phyloP scores from a whole-genome alignment of 805 yeast genomes.

The Lachancea nothofagi region DNA sequence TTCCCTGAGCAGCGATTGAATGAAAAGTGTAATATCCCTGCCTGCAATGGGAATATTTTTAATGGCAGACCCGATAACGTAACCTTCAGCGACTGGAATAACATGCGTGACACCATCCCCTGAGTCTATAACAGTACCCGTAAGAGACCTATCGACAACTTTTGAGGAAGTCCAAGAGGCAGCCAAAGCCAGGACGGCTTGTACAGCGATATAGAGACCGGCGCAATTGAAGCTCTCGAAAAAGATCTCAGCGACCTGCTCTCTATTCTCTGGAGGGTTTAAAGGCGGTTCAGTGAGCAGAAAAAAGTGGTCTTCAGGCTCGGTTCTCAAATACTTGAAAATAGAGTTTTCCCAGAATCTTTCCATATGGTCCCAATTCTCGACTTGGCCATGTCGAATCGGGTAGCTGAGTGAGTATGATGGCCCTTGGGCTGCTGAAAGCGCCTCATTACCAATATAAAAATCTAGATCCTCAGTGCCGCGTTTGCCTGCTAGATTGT shows the following conservation, averaged over 20 bases:
- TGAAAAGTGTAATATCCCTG: slow-evolving; percentile 90
- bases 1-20: slow-evolving; percentile 89
- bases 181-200: slow-evolving; percentile 96
- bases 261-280: slow-evolving; percentile 99
- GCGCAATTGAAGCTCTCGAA: slow-evolving; percentile 98
- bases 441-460: slow-evolving; percentile 92
- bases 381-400: slow-evolving; percentile 95
- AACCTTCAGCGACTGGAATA: slow-evolving; percentile 98
- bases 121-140: slow-evolving; percentile 97
- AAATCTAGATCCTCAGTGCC: slow-evolving; percentile 94
- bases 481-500: slow-evolving; percentile 57
- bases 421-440: slow-evolving; percentile 86
- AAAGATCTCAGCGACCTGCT: slow-evolving; percentile 97
- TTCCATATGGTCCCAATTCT: slow-evolving; percentile 99
- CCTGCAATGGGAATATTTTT: slow-evolving; percentile 98
- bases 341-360: slow-evolving; percentile 97
- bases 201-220: slow-evolving; percentile 96
- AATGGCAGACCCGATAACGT: slow-evolving; percentile 95
- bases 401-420: slow-evolving; percentile 86
- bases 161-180: slow-evolving; percentile 98
- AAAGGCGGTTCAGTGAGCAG: slow-evolving; percentile 95
- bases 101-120: slow-evolving; percentile 99
- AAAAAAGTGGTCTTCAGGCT: slow-evolving; percentile 97
- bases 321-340: slow-evolving; percentile 93
- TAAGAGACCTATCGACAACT: slow-evolving; percentile 88